Evolutionary conservation across 2,329 filamentous ascomycete species (phyloP).

Genomic region (Beauveria asiatica): DNA sequence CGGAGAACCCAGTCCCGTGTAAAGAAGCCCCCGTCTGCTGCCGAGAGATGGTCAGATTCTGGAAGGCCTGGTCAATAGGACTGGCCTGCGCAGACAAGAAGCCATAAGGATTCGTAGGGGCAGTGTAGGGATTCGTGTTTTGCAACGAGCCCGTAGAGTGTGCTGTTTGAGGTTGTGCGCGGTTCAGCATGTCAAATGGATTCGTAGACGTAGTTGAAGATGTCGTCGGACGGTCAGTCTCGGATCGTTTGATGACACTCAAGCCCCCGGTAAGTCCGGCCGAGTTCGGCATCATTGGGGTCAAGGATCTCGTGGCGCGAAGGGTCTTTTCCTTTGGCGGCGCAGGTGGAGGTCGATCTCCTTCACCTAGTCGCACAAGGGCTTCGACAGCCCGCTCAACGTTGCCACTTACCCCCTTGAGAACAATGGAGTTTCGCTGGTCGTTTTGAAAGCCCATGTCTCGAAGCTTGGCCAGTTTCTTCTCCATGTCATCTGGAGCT

Average conservation of each 20-base stretch:
- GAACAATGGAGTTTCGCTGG: slow-evolving; percentile 68
- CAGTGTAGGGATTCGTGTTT: slow-evolving; percentile 46
- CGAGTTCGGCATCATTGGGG: slow-evolving; percentile 38
- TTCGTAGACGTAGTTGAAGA: slow-evolving; percentile 49
- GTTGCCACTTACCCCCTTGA: slow-evolving; percentile 78
- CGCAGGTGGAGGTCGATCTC: slow-evolving; percentile 32
- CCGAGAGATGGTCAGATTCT: slow-evolving; percentile 60
- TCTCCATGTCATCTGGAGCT: slow-evolving; percentile 53
- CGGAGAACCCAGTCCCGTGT: slow-evolving; percentile 56
- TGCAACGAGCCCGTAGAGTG: slow-evolving; percentile 56
- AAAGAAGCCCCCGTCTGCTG: slow-evolving; percentile 63
- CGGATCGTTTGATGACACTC: slow-evolving; percentile 11
- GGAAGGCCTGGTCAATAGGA: slow-evolving; percentile 59
- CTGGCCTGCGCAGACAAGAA: slow-evolving; percentile 32
- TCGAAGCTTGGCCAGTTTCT: slow-evolving; percentile 66
- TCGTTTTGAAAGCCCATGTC: slow-evolving; percentile 91
- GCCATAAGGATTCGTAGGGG: slow-evolving; percentile 64
- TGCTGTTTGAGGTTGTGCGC: slow-evolving; percentile 51
- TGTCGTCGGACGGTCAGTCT: slow-evolving; percentile 27
- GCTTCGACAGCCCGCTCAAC: slow-evolving; percentile 80
- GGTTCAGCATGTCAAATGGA: slow-evolving; percentile 55
- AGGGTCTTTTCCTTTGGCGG: slow-evolving; percentile 39
- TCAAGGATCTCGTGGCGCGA: slow-evolving; percentile 44
- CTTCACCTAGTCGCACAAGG: slow-evolving; percentile 73
- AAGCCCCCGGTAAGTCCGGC: slow-evolving; percentile 19